Evolutionary conservation across 2,329 filamentous ascomycete genomes (phyloP).

Genomic region (Diaporthe sp.): DNA sequence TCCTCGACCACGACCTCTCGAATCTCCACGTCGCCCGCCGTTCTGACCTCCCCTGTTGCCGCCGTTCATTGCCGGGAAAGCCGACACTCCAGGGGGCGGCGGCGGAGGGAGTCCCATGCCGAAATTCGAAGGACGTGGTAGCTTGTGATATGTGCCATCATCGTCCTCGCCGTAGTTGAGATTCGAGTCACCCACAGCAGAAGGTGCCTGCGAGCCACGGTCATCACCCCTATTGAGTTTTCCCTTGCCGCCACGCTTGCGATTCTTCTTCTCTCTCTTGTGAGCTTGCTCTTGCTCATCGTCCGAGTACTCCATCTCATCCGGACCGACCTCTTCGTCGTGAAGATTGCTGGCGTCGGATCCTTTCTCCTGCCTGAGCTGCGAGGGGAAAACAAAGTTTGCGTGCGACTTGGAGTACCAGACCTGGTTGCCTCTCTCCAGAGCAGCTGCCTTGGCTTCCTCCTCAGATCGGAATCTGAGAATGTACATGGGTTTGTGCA

Average conservation of each 20-base stretch:
- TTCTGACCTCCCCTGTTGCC: slow-evolving; percentile 48
- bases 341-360: slow-evolving; percentile 96
- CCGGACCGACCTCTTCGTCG: slow-evolving; percentile 88
- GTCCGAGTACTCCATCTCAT: slow-evolving; percentile 96
- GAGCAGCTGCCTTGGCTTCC: slow-evolving; percentile 75
- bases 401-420: slow-evolving; percentile 87
- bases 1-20: slow-evolving; percentile 58
- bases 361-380: slow-evolving; percentile 83
- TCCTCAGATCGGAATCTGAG: slow-evolving; percentile 79
- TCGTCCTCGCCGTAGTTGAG: slow-evolving; percentile 79
- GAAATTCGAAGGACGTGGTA: slow-evolving; percentile 77
- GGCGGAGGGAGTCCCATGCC: slow-evolving; percentile 62
- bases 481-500: slow-evolving; percentile 88
- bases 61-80: slow-evolving; percentile 31
- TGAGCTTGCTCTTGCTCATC: slow-evolving; percentile 93
- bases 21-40: slow-evolving; percentile 60
- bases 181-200: slow-evolving; percentile 54
- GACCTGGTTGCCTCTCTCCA: slow-evolving; percentile 78
- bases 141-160: slow-evolving; percentile 79
- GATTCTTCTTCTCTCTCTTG: slow-evolving; percentile 78
- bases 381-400: slow-evolving; percentile 87
- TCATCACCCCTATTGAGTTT: slow-evolving; percentile 58
- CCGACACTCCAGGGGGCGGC: slow-evolving; percentile 50
- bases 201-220: slow-evolving; percentile 49
- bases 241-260: slow-evolving; percentile 67